Evolutionary conservation across 2,329 filamentous ascomycete species (phyloP).

Genomic region (Ceratocystis cubensis): DNA sequence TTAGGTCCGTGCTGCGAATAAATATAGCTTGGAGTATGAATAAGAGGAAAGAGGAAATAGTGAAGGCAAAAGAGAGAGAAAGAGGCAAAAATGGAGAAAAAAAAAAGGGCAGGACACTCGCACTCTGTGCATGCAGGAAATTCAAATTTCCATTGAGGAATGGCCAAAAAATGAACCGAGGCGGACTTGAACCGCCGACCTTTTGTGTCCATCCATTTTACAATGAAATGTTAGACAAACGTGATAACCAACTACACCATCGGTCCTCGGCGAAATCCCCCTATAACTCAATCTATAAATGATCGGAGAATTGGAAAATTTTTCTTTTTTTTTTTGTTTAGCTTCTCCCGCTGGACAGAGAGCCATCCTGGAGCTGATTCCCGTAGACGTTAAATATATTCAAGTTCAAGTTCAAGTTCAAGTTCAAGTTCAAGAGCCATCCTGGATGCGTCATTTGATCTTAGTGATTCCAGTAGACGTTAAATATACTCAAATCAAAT

Average conservation of each 20-base stretch:
- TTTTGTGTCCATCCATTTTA: neutral
- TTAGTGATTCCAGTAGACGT: too few relatives aligned
- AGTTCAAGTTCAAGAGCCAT: too few relatives aligned
- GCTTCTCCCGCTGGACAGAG: too few relatives aligned
- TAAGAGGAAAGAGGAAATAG: neutral
- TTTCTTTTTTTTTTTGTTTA: too few relatives aligned
- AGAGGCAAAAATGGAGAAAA: neutral
- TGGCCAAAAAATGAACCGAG: neutral
- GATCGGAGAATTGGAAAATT: too few relatives aligned
- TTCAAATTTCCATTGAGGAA: neutral
- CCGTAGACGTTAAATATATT: too few relatives aligned
- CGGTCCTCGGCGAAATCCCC: neutral
- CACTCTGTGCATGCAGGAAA: neutral
- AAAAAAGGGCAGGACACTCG: neutral
- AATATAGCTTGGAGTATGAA: neutral
- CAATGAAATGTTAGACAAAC: conserved; percentile 9
- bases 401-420: too few relatives aligned
- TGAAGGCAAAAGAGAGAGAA: neutral
- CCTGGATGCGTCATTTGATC: too few relatives aligned
- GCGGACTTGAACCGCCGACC: conserved; percentile 12
- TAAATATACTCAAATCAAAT: too few relatives aligned
- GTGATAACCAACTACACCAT: conserved; percentile 14
- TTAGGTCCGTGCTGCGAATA: neutral
- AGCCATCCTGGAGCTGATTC: too few relatives aligned
- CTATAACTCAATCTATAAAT: neutral